Evolutionary conservation across 768 basidiomycete genomes (phyloP).

Genomic region (Boletus sp.): DNA sequence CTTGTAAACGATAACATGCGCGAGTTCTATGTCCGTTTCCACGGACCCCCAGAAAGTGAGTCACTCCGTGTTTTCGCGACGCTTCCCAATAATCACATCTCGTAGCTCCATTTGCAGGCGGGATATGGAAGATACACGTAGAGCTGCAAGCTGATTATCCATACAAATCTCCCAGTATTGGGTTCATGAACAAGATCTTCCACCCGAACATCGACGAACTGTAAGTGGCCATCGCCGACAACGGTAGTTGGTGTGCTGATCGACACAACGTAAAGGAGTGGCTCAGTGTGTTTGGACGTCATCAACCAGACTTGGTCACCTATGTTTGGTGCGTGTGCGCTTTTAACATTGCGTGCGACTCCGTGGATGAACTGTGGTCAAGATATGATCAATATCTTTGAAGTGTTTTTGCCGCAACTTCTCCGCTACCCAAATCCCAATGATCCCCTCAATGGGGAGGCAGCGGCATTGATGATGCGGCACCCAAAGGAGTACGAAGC

Average conservation of each 20-base stretch:
- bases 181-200: slow-evolving; percentile 99
- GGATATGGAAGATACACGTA: slow-evolving; percentile 99
- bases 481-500: slow-evolving; percentile 94
- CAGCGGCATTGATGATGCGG: slow-evolving; percentile 94
- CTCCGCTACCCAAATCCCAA: slow-evolving; percentile 98
- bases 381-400: slow-evolving; percentile 99
- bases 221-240: slow-evolving; percentile 47
- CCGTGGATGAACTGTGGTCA: slow-evolving; percentile 5
- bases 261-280: slow-evolving; percentile 57
- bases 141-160: slow-evolving; percentile 98
- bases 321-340: slow-evolving; percentile 82
- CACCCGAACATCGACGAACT: slow-evolving; percentile 99
- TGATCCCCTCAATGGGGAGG: slow-evolving; percentile 97
- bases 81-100: slow-evolving; percentile 4
- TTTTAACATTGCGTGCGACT: neutral
- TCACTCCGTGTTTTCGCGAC: slow-evolving; percentile 10
- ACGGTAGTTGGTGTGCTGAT: slow-evolving; percentile 6
- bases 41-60: slow-evolving; percentile 92
- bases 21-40: slow-evolving; percentile 96
- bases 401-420: slow-evolving; percentile 95
- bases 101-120: slow-evolving; percentile 92
- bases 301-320: slow-evolving; percentile 99
- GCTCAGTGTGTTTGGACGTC: slow-evolving; percentile 96
- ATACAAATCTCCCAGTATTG: slow-evolving; percentile 98
- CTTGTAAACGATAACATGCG: slow-evolving; percentile 99